Percentiles rank a stretch among this genome's conserved stretches.
phyloP scores from a whole-genome alignment of 2,329 filamentous ascomycete genomes.

The Colletotrichum theobromicola region DNA sequence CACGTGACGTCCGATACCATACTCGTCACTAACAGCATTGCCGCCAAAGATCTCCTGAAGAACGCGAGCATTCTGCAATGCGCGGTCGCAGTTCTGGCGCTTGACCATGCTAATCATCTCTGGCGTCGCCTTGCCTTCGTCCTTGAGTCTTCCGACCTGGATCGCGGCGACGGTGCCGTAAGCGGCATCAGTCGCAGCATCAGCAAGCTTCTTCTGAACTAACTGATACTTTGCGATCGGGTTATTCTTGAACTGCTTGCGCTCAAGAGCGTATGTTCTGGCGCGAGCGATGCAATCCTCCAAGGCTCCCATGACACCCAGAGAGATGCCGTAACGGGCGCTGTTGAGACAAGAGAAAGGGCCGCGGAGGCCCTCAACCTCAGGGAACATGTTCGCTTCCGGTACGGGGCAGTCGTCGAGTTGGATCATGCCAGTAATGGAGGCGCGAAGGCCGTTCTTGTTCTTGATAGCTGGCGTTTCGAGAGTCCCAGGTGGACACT shows the following conservation, averaged over 20 bases:
- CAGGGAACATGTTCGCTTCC: slow-evolving; percentile 91
- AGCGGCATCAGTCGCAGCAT: slow-evolving; percentile 88
- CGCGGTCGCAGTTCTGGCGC: slow-evolving; percentile 94
- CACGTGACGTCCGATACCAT: slow-evolving; percentile 92
- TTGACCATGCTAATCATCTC: slow-evolving; percentile 99
- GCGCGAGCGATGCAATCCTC: slow-evolving; percentile 88
- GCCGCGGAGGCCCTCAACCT: slow-evolving; percentile 83
- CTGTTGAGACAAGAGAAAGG: slow-evolving; percentile 96
- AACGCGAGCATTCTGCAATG: slow-evolving; percentile 77
- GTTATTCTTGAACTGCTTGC: slow-evolving; percentile 96
- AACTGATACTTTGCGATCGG: slow-evolving; percentile 96
- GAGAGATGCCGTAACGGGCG: slow-evolving; percentile 90
- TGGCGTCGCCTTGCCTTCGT: slow-evolving; percentile 83
- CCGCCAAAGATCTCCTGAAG: slow-evolving; percentile 97
- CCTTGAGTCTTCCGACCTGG: slow-evolving; percentile 92
- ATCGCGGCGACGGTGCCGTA: slow-evolving; percentile 89
- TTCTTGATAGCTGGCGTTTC: slow-evolving; percentile 93
- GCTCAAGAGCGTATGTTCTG: slow-evolving; percentile 85
- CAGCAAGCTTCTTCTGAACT: slow-evolving; percentile 95
- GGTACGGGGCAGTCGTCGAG: slow-evolving; percentile 90
- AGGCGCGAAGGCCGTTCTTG: slow-evolving; percentile 93
- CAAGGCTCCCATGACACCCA: slow-evolving; percentile 91
- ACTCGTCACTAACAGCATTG: slow-evolving; percentile 98
- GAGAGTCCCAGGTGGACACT: slow-evolving; percentile 86
- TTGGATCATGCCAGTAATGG: slow-evolving; percentile 97